Evolutionary conservation across 1,284 basidiomycete species (phyloP).

Genomic region (Grifola frondosa): DNA sequence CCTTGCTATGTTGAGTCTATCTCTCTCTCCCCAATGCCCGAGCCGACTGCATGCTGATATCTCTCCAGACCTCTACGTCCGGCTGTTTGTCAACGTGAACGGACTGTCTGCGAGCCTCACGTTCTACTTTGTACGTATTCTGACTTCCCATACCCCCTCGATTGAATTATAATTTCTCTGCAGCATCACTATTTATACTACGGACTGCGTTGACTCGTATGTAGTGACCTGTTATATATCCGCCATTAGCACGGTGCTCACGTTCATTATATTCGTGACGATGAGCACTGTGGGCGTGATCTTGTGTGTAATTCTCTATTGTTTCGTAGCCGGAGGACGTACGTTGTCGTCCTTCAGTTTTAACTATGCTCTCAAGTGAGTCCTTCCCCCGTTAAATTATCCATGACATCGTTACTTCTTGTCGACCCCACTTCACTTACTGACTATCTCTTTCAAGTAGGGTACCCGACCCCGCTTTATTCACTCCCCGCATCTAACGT

Average conservation of each 20-base stretch:
- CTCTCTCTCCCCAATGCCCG: not conserved
- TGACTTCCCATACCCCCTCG: not conserved
- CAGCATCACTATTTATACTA: slow-evolving; percentile 15
- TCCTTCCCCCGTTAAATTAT: too few species aligned
- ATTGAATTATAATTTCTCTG: slow-evolving; percentile 12
- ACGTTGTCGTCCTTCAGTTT: too few species aligned
- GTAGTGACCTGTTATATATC: slow-evolving; percentile 14
- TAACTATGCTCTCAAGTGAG: too few species aligned
- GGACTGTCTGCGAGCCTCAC: slow-evolving; percentile 38
- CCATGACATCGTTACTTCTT: too few species aligned
- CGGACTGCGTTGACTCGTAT: slow-evolving; percentile 16
- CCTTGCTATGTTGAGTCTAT: not conserved
- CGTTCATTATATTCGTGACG: slow-evolving; percentile 21
- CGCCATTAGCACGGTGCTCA: slow-evolving; percentile 7
- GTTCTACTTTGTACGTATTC: slow-evolving; percentile 43
- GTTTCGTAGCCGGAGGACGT: slow-evolving; percentile 24
- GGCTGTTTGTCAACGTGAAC: slow-evolving; percentile 44
- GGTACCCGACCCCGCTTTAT: too few species aligned
- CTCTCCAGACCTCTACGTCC: slow-evolving; percentile 47
- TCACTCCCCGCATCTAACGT: too few species aligned
- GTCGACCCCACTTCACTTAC: too few species aligned
- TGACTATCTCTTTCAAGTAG: too few species aligned
- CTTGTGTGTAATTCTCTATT: slow-evolving; percentile 20
- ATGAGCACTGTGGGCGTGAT: slow-evolving; percentile 10
- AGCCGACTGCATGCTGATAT: not conserved